Evolutionary conservation across 108 stramenopile species (phyloP), one percentile per base, ranked within the genome.

Genomic region (Parietichytrium sp.): DNA sequence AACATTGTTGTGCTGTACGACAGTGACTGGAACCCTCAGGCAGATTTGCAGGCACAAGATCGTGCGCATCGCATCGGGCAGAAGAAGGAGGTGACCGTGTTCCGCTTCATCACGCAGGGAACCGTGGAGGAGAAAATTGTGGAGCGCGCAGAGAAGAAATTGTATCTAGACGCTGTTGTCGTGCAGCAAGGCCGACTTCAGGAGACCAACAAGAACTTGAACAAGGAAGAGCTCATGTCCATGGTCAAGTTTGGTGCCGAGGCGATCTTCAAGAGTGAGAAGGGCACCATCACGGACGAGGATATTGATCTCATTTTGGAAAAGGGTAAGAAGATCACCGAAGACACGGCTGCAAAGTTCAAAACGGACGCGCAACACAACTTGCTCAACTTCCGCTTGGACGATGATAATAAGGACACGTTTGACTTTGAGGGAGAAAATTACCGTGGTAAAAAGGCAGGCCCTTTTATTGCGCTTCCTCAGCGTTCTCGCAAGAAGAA

Each of bases 61-160:
- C 92, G 96, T 29, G 96, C 96, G 12, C 96, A 97, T 81, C 91
- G 96, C 31, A 88, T 99, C 55, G 98, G 98, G 18, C 98, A 98
- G 84, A 97, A 87, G 47, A 96, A 96, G 87, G 95, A 95, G n/a
- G 98, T 98, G 18, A 93, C 95, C 79, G 98, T 98, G 0, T 98
- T 98, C 86, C 91, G 98, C 47, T 96, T 98, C 84, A 83, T 98
- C 47, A 93, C 95, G 3, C 96, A 98, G 83, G 95, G 96, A 27
- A 96, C 96, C 6, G 96, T 98, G 13, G 97, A 97, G 87, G 98
- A 98, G 85, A 97, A 97, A 87, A 97, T 98, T 54, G 96, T 98
- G 27, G 97, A 99, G 85, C 91, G 98, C 29, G 98, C 98, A 3
- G 97, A 98, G 83, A 89, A 93, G 30, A 99, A 99, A 89, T 92